Conservation (phyloP, 345 rosid genomes). For the Eucalyptus cloeziana region DNA sequence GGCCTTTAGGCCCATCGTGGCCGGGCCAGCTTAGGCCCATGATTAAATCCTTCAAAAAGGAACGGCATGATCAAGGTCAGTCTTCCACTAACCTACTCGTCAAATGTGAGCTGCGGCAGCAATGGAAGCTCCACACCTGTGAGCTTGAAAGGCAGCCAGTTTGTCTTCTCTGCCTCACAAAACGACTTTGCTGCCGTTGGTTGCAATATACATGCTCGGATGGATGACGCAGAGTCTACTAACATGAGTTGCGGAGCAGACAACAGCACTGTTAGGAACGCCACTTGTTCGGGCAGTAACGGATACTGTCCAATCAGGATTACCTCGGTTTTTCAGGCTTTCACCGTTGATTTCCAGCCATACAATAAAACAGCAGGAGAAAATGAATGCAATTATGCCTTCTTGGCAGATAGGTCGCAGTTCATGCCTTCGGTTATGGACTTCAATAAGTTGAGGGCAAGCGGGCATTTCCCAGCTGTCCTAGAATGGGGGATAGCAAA, state of each 20-base stretch:
- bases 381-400: neutral
- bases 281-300: neutral
- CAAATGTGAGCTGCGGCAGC: no score
- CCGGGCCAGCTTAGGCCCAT: no score
- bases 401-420: neutral
- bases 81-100: no score
- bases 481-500: neutral
- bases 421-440: rapidly evolving
- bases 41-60: no score
- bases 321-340: neutral
- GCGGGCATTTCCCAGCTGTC: neutral
- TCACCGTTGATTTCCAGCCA: neutral
- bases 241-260: neutral
- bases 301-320: neutral
- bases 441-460: neutral
- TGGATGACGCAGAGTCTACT: neutral
- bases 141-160: neutral
- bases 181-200: no score
- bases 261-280: neutral
- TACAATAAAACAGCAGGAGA: neutral
- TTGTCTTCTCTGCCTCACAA: no score
- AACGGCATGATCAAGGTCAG: neutral
- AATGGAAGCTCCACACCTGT: neutral
- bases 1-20: no score
- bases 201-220: no score